Evolutionary conservation across 73 alveolate species (phyloP).

Genomic region (Tetrahymena borealis): DNA sequence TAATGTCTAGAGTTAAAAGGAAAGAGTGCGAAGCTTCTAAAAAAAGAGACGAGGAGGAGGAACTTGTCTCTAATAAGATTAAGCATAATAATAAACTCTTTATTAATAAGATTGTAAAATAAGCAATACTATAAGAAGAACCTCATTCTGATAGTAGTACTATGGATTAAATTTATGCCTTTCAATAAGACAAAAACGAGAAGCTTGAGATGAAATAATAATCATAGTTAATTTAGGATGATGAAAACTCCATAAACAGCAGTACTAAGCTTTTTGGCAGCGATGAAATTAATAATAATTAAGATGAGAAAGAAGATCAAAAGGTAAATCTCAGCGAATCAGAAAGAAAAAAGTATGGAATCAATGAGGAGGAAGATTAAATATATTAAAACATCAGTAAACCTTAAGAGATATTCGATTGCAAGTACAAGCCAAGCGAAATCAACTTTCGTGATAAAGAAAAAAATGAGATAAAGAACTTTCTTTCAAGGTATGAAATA

Average conservation of each 20-base stretch:
- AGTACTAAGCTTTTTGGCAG: too few relatives aligned
- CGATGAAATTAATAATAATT: too few relatives aligned
- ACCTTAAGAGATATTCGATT: not conserved
- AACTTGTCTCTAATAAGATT: not conserved
- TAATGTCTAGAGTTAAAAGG: not conserved
- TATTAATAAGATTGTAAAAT: not conserved
- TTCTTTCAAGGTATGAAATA: not conserved
- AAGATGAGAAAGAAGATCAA: too few relatives aligned
- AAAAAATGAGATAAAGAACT: not conserved
- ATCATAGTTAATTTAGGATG: too few relatives aligned
- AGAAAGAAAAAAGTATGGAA: not conserved
- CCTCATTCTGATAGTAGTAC: not conserved
- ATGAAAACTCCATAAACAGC: too few relatives aligned
- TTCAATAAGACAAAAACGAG: not conserved
- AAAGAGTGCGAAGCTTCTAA: not conserved
- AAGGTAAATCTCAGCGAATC: not conserved
- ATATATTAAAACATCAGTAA: not conserved
- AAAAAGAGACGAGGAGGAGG: not conserved
- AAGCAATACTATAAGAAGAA: not conserved
- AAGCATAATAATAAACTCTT: not conserved
- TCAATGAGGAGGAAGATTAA: not conserved
- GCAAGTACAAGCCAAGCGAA: not conserved
- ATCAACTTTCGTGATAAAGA: not conserved
- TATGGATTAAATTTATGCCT: not conserved
- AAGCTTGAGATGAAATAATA: too few relatives aligned